phyloP scores from a whole-genome alignment of 169 alveolate species.

The Plasmodium ovale region DNA sequence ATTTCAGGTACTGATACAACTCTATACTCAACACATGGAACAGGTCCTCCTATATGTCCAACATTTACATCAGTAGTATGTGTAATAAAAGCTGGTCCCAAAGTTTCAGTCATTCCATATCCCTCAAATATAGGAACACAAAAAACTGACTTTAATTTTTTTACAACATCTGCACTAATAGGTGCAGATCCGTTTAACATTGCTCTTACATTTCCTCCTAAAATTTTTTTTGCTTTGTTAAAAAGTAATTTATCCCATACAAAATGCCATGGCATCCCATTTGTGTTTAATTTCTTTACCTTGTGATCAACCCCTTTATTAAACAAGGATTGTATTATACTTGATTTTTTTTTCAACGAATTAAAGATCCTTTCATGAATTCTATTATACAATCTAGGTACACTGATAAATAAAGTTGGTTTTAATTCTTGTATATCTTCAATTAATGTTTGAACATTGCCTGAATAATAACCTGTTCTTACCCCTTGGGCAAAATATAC shows the following conservation, averaged over 20 bases:
- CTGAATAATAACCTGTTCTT: slow-evolving; percentile 91
- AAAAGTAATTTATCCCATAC: slow-evolving; percentile 86
- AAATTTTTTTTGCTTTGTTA: slow-evolving; percentile 87
- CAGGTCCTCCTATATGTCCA: slow-evolving; percentile 91
- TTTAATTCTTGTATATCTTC: slow-evolving; percentile 93
- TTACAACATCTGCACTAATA: slow-evolving; percentile 86
- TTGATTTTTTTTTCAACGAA: slow-evolving; percentile 83
- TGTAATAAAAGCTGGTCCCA: slow-evolving; percentile 88
- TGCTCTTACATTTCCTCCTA: slow-evolving; percentile 93
- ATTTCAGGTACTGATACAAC: slow-evolving; percentile 94
- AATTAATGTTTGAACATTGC: slow-evolving; percentile 90
- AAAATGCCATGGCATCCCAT: slow-evolving; percentile 79
- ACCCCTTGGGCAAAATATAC: slow-evolving; percentile 84
- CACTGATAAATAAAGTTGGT: slow-evolving; percentile 96
- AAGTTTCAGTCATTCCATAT: slow-evolving; percentile 95
- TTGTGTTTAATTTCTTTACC: slow-evolving; percentile 65
- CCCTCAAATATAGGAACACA: slow-evolving; percentile 92
- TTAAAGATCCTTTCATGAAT: slow-evolving; percentile 91
- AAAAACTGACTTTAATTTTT: slow-evolving; percentile 88
- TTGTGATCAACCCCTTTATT: slow-evolving; percentile 82
- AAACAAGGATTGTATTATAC: slow-evolving; percentile 83
- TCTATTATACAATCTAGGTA: slow-evolving; percentile 95
- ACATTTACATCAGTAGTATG: slow-evolving; percentile 85
- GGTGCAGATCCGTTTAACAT: slow-evolving; percentile 94
- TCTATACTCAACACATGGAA: slow-evolving; percentile 86